Evolutionary conservation across 257 asterid genomes (phyloP).

Genomic region (Datura wrightii): DNA sequence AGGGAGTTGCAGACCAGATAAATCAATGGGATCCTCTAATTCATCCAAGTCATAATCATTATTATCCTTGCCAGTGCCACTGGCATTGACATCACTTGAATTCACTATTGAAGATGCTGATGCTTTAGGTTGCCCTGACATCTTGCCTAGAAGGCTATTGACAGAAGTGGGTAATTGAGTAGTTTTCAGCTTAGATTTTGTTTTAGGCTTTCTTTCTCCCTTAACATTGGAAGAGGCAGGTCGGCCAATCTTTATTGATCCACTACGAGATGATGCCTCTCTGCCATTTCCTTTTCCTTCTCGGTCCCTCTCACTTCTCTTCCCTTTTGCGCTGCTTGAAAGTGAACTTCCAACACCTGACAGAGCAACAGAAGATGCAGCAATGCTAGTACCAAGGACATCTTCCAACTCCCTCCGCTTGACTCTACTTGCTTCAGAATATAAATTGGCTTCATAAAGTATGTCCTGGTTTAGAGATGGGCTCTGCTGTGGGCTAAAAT

Average conservation of each 20-base stretch:
- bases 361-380: conserved; percentile 39
- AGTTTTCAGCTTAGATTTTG: conserved; percentile 83
- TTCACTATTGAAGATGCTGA: conserved; percentile 48
- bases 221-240: conserved; percentile 55
- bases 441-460: conserved; percentile 58
- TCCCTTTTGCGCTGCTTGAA: conserved; percentile 80
- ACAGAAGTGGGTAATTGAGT: conserved; percentile 74
- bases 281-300: conserved; percentile 84
- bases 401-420: conserved; percentile 79
- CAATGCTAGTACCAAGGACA: conserved; percentile 58
- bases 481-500: conserved; percentile 66
- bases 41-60: conserved; percentile 53
- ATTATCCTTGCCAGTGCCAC: conserved; percentile 51
- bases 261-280: conserved; percentile 64
- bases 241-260: conserved; percentile 69
- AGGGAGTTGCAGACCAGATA: conserved; percentile 87
- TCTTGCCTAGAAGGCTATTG: conserved; percentile 71
- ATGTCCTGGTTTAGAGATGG: conserved; percentile 65
- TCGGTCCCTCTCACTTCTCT: conserved; percentile 79
- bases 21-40: conserved; percentile 90
- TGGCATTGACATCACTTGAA: conserved; percentile 57
- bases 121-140: conserved; percentile 64
- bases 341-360: conserved; percentile 70
- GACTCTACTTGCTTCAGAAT: conserved; percentile 64
- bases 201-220: conserved; percentile 86